Percentiles rank a stretch among this genome's conserved stretches.
These are phyloP conservation scores for Talaromyces rugulosus DNA, from an alignment of 2,329 filamentous ascomycete species.

Conservation along the genomic window DNA sequence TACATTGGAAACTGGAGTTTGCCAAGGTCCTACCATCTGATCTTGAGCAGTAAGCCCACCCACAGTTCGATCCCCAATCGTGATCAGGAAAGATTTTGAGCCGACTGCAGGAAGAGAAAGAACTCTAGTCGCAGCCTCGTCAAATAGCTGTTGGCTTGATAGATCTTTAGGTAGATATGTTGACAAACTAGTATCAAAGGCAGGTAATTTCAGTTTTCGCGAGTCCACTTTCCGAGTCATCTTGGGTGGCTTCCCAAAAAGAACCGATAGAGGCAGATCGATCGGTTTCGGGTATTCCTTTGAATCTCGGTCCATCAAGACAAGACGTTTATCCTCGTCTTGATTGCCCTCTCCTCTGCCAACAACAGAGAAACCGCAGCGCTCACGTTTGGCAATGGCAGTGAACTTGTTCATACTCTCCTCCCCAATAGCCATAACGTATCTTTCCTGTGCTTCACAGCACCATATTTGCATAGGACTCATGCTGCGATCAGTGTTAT, in stretches of 20 bases:
- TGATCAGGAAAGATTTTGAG: slow-evolving; percentile 97
- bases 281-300: slow-evolving; percentile 72
- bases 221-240: slow-evolving; percentile 71
- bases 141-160: slow-evolving; percentile 45
- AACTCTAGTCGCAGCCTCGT: slow-evolving; percentile 73
- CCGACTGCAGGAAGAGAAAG: slow-evolving; percentile 83
- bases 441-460: slow-evolving; percentile 93
- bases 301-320: slow-evolving; percentile 78
- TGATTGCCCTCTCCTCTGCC: slow-evolving; percentile 65
- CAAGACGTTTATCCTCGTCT: slow-evolving; percentile 64
- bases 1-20: slow-evolving; percentile 88
- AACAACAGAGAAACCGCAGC: slow-evolving; percentile 89
- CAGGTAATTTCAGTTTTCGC: slow-evolving; percentile 61
- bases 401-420: slow-evolving; percentile 71
- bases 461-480: slow-evolving; percentile 97
- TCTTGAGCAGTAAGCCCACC: slow-evolving; percentile 84
- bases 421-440: slow-evolving; percentile 82
- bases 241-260: slow-evolving; percentile 85
- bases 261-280: slow-evolving; percentile 79
- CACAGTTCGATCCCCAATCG: slow-evolving; percentile 88
- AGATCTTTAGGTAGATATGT: slow-evolving; percentile 59
- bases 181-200: slow-evolving; percentile 72
- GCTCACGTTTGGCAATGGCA: slow-evolving; percentile 70
- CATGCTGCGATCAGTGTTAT: slow-evolving; percentile 86
- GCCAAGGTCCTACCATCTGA: slow-evolving; percentile 96